Conservation (phyloP, 2,329 filamentous ascomycete species). For the Cladosporium sp. region DNA sequence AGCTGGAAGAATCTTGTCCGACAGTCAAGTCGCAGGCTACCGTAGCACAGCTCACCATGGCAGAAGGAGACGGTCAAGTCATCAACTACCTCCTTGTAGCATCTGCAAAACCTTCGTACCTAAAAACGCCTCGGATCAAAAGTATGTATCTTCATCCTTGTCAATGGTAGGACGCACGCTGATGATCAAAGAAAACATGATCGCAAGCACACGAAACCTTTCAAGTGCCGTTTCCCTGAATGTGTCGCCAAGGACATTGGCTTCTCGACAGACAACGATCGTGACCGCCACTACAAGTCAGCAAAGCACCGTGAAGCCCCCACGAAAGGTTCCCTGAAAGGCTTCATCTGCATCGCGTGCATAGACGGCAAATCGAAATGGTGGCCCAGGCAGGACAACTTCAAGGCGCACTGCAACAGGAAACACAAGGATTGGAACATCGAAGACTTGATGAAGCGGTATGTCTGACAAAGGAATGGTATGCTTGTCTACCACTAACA, state of each 20-base stretch:
- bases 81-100: constrained; percentile 4
- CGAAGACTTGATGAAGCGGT: constrained; percentile 52
- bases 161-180: constrained; percentile 12
- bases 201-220: constrained; percentile 69
- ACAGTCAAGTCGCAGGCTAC: not conserved
- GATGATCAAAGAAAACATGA: constrained; percentile 66
- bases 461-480: constrained; percentile 29
- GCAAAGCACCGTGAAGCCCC: constrained; percentile 61
- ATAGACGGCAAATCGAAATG: constrained; percentile 62
- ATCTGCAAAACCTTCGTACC: not conserved
- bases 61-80: constrained; percentile 1
- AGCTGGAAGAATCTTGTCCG: not conserved
- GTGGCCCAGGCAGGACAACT: constrained; percentile 86
- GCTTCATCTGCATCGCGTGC: constrained; percentile 61
- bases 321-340: constrained; percentile 45
- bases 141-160: constrained; percentile 10
- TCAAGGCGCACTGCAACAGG: constrained; percentile 73
- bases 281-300: constrained; percentile 74
- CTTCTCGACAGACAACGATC: constrained; percentile 79
- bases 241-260: constrained; percentile 63
- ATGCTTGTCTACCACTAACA: not conserved
- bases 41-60: not conserved
- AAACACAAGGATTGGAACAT: constrained; percentile 60
- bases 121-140: constrained; percentile 25
- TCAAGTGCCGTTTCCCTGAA: constrained; percentile 58